Base-by-base conservation (phyloP, 1,139 yeast genomes). In the Suhomyces bokatorum region DNA sequence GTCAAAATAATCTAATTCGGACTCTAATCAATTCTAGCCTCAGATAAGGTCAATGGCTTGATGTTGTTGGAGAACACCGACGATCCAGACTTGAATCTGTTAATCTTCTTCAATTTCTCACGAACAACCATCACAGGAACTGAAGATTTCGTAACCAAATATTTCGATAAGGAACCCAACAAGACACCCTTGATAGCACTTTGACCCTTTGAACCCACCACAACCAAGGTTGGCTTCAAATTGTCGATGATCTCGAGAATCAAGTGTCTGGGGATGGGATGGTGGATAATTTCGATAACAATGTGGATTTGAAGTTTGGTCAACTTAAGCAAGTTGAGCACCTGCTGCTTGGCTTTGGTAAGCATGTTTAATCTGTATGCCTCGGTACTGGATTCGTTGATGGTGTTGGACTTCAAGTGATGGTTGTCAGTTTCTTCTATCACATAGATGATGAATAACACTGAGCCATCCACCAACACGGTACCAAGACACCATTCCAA, bases 61-160 rank as follows among this genome's bases (percentile, higher is more conserved):
- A 74, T 73, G 52, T 74, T 74, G 55, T 74, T 74, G 28, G 78
- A 67, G 54, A 74, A 74, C 22, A 74, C 72, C n/a, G 74, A 66
- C 22, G 75, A 67, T 6, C 79, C 71, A 49, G 53, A 39, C 49
- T 77, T 65, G 64, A 81, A 80, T 58, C 87, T 77, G 52, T 83
- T 80, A 50, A 86, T 75, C 69, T 87, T 84, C 67, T 86, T 86
- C 59, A 88, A 75, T 61, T 87, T 88, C 60, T 85, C 85, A 50
- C 96, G 77, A 15, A 93, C 95, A 39, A 91, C 96, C 85, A 91
- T 83, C 22, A 90, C 95, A 0, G 98, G 97, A 12, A 88, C 91
- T 20, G 87, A 75, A 58, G 88, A 80, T 59, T 84, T 81, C 13
- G 89, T 83, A 11, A 87, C 88, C 55, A 87, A 72, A 61, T 87